Evolutionary conservation across 305 asterid species (phyloP).

Genomic region (Striga hermonthica): DNA sequence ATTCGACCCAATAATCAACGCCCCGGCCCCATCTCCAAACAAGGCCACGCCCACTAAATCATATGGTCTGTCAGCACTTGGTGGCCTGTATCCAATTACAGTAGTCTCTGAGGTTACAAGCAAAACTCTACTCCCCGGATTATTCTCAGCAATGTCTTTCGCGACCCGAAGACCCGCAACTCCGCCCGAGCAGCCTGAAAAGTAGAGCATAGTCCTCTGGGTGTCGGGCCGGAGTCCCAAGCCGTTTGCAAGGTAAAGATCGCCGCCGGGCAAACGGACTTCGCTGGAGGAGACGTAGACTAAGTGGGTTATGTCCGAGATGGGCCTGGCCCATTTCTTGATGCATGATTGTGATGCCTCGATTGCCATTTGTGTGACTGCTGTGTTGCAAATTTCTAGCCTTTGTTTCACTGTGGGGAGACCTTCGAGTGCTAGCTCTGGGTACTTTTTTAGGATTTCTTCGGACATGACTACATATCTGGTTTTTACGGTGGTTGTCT

Average conservation of each 20-base stretch:
- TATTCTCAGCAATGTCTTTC: constrained; percentile 91
- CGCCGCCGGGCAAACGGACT: constrained; percentile 48
- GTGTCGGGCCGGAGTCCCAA: constrained; percentile 69
- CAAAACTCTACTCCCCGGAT: constrained; percentile 77
- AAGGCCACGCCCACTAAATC: constrained; percentile 87
- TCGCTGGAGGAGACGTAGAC: constrained; percentile 41
- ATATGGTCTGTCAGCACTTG: constrained; percentile 68
- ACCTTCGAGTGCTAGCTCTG: constrained; percentile 81
- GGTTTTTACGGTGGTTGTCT: constrained; percentile 88
- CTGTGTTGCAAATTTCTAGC: constrained; percentile 74
- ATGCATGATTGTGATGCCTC: constrained; percentile 58
- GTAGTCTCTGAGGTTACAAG: constrained; percentile 93
- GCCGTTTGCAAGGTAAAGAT: constrained; percentile 86
- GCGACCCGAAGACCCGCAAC: constrained; percentile 96
- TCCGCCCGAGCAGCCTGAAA: constrained; percentile 95
- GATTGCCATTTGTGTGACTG: constrained; percentile 89
- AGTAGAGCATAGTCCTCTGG: constrained; percentile 71
- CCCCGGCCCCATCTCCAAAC: constrained; percentile 97
- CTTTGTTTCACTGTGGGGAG: constrained; percentile 75
- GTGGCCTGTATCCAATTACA: constrained; percentile 84
- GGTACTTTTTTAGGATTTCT: constrained; percentile 76
- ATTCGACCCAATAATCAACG: constrained; percentile 64
- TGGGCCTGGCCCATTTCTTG: constrained; percentile 32
- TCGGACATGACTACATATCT: constrained; percentile 97
- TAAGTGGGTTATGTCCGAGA: constrained; percentile 55